Conservation (phyloP, 495 filamentous ascomycete genomes). For the Xylaria curta region DNA sequence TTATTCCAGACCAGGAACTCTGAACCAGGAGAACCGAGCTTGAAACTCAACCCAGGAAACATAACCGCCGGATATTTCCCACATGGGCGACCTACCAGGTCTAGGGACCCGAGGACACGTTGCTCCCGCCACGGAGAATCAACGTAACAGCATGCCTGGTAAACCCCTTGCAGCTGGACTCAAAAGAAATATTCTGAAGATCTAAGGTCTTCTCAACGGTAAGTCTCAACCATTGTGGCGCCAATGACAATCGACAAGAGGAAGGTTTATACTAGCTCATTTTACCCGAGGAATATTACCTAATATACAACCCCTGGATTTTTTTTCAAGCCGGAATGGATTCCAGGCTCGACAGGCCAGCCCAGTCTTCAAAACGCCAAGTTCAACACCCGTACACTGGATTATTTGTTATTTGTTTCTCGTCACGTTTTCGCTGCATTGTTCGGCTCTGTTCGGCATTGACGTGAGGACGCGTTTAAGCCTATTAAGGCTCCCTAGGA, state of each 20-base stretch:
- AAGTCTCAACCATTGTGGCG: conserved; percentile 14
- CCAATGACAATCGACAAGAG: conserved; percentile 18
- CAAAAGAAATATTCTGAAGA: conserved; percentile 18
- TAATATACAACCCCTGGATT: conserved; percentile 8
- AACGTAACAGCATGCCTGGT: conserved; percentile 15
- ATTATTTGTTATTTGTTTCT: conserved; percentile 26
- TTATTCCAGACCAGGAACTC: conserved; percentile 29
- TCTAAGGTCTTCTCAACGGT: conserved; percentile 16
- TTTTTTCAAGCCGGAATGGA: conserved; percentile 31
- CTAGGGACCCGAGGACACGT: conserved; percentile 8
- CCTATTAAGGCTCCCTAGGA: conserved; percentile 21
- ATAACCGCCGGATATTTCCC: background rate
- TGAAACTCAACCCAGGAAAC: conserved; percentile 21
- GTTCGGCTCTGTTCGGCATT: conserved; percentile 35
- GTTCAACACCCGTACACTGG: conserved; percentile 5
- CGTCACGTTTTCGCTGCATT: conserved; percentile 36
- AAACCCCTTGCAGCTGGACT: conserved; percentile 16
- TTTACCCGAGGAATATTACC: conserved; percentile 4
- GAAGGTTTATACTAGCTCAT: conserved; percentile 10
- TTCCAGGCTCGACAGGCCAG: conserved; percentile 31
- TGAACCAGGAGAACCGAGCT: conserved; percentile 30
- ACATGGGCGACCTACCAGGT: conserved; percentile 19
- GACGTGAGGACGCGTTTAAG: conserved; percentile 30
- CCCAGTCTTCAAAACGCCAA: conserved; percentile 12
- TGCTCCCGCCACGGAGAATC: conserved; percentile 13